Base-by-base conservation (phyloP, 1,139 yeast genomes). In the Saccharomyces hybrid region DNA sequence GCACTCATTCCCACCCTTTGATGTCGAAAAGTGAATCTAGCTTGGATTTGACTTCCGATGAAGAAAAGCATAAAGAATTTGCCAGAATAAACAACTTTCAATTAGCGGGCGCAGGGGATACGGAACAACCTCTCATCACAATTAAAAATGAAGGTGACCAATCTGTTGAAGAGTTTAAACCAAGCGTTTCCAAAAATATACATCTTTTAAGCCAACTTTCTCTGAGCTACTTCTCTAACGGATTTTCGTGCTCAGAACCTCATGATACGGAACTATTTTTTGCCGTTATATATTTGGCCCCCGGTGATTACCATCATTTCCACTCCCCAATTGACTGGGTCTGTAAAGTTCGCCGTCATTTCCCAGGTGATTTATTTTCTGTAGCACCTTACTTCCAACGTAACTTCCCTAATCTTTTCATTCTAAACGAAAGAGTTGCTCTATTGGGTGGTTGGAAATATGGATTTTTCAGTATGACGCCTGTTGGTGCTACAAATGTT, bases 291-390 rank as follows among this genome's bases (percentile, higher is more conserved):
- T 95, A 95, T 69, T 78, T 95, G 56, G 97, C 98, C 0, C 99
- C 99, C 0, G 99, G 99, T 42, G 99, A 95, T 69, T 95, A 95
- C 71, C 99, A 95, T 73, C 85, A 96, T 61, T 95, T 86, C 74
- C 99, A 95, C 70, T 89, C 98, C 3, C 99, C 99, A 4, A 81
- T 91, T 2, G 86, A 88, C 70, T 95, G 99, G 99, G 98, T 93
- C 24, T 82, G 95, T 44, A 90, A 95, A 31, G 72, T 88, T 55
- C 83, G 99, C 69, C 85, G 99, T 60, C 98, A 95, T 73, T 95
- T 93, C 69, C 88, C 93, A 50, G 99, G 99, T 24, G 97, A 95
- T 68, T 78, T 95, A 51, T 93, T 87, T 73, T 88, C 96, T 24
- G 99, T 93, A 16, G 96, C 98, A 0, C 99, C 99, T 5, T 93